Evolutionary conservation across 164 flowering plant genomes (phyloP), one percentile per base, ranked within the genome.

Genomic region (Chloranthus sessilifolius): DNA sequence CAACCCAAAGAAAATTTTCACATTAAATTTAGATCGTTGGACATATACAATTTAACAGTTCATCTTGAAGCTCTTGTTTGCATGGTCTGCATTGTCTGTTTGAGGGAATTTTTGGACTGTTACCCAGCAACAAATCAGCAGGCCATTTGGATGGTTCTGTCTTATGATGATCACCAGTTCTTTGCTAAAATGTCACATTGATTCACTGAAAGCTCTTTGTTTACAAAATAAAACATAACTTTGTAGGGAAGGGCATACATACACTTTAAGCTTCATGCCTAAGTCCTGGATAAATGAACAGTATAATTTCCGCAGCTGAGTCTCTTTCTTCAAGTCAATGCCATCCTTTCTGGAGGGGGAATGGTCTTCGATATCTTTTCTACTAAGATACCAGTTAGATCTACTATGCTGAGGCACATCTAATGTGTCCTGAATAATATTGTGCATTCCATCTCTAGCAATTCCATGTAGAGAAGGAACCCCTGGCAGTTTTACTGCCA

Each of bases 301-400:
- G 58, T 82, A 85, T 40, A 58, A 64, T 40, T 70, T 67, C 53
- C 80, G 68, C 49, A 80, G 43, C 5, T 69, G 63, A 3, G 68
- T 38, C 61, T 85, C 94, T 21, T 55, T 50, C 47, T 57, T 56
- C 2, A 45, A 40, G 51, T 53, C 69, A 56, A 85, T 78, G 7
- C 81, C 82, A 64, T 85, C 94, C 62, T 58, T 78, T 60, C 81
- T 75, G 24, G 94, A 85, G 25, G 85, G 94, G 17, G 89, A 80
- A 50, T 48, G 43, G 7, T 76, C 56, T 38, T 78, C 88, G 47
- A 85, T 66, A 58, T 80, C 84, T 37, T 69, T 35, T 60, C 54
- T 63, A 37, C 56, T 60, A 45, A 77, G 71, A 60, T 77, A 79
- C 85, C 85, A 84, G 38, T 47, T 65, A 4, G 68, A 67, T 22